A percentile compares a stretch with the other conserved stretches of the same genome.
These are phyloP conservation scores for Kluyveromyces marxianus DNA, from an alignment of 1,139 yeast genomes.

Conservation along the genomic window DNA sequence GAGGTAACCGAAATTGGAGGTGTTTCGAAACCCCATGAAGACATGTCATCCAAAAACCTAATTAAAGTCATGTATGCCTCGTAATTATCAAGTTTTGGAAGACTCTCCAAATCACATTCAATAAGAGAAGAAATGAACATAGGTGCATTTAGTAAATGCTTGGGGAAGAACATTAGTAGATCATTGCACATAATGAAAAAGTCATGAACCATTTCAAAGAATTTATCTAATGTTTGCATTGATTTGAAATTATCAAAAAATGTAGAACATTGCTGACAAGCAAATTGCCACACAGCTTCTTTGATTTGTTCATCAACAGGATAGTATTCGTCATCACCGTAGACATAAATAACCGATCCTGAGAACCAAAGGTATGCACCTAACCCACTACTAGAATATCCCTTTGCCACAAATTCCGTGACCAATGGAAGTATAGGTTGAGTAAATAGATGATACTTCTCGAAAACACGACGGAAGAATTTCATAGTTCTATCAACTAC, in stretches of 20 bases:
- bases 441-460: slow-evolving; percentile 45
- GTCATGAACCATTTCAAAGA: slow-evolving; percentile 78
- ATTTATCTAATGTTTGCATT: slow-evolving; percentile 32
- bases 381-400: slow-evolving; percentile 58
- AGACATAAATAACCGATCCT: slow-evolving; percentile 74
- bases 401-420: slow-evolving; percentile 55
- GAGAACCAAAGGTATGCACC: slow-evolving; percentile 93
- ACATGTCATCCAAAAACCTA: slow-evolving; percentile 69
- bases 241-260: slow-evolving; percentile 34
- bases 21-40: slow-evolving; percentile 74
- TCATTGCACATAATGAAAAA: slow-evolving; percentile 81
- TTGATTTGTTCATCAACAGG: slow-evolving; percentile 29
- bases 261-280: slow-evolving; percentile 38
- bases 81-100: slow-evolving; percentile 54
- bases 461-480: slow-evolving; percentile 57
- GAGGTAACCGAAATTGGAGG: slow-evolving; percentile 68
- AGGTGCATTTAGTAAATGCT: slow-evolving; percentile 49
- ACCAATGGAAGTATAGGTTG: slow-evolving; percentile 55
- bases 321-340: slow-evolving; percentile 49
- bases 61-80: slow-evolving; percentile 67
- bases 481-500: slow-evolving; percentile 64
- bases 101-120: slow-evolving; percentile 46
- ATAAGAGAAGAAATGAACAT: slow-evolving; percentile 51
- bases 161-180: slow-evolving; percentile 70
- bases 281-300: slow-evolving; percentile 45